Evolutionary conservation across 2,329 filamentous ascomycete species (phyloP), one percentile per base, ranked within the genome.

Genomic region (Monascus ruber): DNA sequence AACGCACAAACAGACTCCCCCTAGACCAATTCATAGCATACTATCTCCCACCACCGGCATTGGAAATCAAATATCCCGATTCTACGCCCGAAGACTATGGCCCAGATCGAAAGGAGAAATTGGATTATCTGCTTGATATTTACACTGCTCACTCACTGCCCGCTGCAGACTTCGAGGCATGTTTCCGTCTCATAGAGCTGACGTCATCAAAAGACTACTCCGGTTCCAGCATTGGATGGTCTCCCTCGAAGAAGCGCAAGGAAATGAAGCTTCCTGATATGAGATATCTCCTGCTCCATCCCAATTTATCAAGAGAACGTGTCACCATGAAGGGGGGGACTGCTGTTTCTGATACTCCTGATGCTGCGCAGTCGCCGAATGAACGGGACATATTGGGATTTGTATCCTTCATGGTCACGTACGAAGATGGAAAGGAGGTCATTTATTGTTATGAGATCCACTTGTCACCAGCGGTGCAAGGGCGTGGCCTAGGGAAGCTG

Each of bases 401-500:
- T 48, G 49, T 72, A 10, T 74, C 71, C 4, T 74, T 74, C 53
- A 72, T 75, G 70, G 56, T 74, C 42, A 73, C 70, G n/a, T 66
- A 72, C 39, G 73, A 76, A 46, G 72, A 75, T 39, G 62, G 62
- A 4, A 55, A 67, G 17, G 66, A 74, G 8, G 76, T 80, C 5
- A 43, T 77, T n/a, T 81, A 80, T 52, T 70, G 77, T 47, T 81
- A 80, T 56, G 77, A 81, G 54, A 66, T 81, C 8, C 77, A 80
- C 47, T 62, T 79, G 5, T 49, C 55, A 1, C 55, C 64, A 0
- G 36, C 37, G 3, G 52, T 68, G 4, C 68, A 72, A 33, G 64
- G 69, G 5, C 58, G 52, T n/a, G 73, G 74, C 0, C 42, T 79
- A 2, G 77, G 76, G 2, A 59, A 49, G 26, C 56, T 64, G 31